These are phyloP conservation scores for Aechmea fasciata DNA, from an alignment of 176 grass and related monocot species.

Conservation along the genomic window DNA sequence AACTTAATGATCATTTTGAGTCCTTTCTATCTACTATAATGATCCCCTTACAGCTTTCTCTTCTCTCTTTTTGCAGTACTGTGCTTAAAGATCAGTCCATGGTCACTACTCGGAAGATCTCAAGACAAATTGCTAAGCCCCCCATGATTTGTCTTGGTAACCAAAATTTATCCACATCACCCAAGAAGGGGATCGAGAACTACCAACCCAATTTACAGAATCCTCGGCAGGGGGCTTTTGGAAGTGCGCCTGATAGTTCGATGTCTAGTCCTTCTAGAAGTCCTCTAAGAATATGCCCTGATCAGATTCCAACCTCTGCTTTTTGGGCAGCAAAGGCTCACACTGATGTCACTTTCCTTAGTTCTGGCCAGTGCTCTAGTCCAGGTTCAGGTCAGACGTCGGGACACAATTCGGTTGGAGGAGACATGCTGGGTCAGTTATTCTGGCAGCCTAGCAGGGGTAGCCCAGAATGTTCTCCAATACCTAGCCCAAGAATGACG, in stretches of 20 bases:
- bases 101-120: slow-evolving; percentile 38
- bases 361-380: slow-evolving; percentile 96
- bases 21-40: slow-evolving; percentile 7
- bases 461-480: slow-evolving; percentile 88
- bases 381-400: slow-evolving; percentile 96
- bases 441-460: slow-evolving; percentile 89
- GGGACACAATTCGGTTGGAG: slow-evolving; percentile 96
- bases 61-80: slow-evolving; percentile 44
- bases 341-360: slow-evolving; percentile 72
- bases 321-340: slow-evolving; percentile 76
- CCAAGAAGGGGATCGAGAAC: slow-evolving; percentile 43
- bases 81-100: slow-evolving; percentile 40
- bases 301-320: slow-evolving; percentile 78
- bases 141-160: slow-evolving; percentile 39
- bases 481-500: slow-evolving; percentile 91
- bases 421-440: slow-evolving; percentile 78
- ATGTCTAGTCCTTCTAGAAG: slow-evolving; percentile 93
- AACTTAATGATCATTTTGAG: slow-evolving; percentile 10
- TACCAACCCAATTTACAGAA: slow-evolving; percentile 53
- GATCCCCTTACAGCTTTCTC: slow-evolving; percentile 20
- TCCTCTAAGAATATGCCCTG: slow-evolving; percentile 69
- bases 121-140: slow-evolving; percentile 40
- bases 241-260: slow-evolving; percentile 88
- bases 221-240: slow-evolving; percentile 42
- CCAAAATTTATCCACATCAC: slow-evolving; percentile 51